Base-by-base conservation (phyloP, 1,284 basidiomycete genomes). In the Agroathelia rolfsii region DNA sequence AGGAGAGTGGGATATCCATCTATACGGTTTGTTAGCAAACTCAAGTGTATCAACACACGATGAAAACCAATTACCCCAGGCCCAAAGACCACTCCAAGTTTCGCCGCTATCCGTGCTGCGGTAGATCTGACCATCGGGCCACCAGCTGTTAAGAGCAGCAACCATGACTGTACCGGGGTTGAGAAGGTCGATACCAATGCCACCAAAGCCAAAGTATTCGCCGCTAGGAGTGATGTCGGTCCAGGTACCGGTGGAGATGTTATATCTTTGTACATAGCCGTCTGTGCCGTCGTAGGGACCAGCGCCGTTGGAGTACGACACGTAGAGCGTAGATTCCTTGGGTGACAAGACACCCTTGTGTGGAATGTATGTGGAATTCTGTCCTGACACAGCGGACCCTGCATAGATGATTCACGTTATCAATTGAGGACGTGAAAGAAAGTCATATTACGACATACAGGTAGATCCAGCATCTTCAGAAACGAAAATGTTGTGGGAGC, bases 51-150 rank as follows among this genome's bases (percentile, higher is more conserved):
- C n/a, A n/a, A n/a, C n/a, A n/a, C n/a, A n/a, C n/a, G n/a, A n/a
- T n/a, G n/a, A n/a, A n/a, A n/a, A n/a, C n/a, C n/a, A n/a, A n/a
- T n/a, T n/a, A 12, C 43, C 49, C 69, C 68, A 75, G 6, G 53
- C 53, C 73, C 74, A 79, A 12, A 77, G 52, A 1, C 61, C 52
- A n/a, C 64, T 61, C 72, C 72, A 75, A 1, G 64, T 66, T 18
- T 58, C 44, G 28, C 72, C 71, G 29, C 69, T 56, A 45, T 78
- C 56, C 3, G 58, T 70, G 5, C 69, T 72, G 9, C 75, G 66
- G 59, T 65, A 77, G 15, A 76, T 76, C 42, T 76, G 72, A n/a
- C 73, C 75, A 45, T 79, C 74, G 3, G 73, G 73, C 62, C 58
- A 56, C 55, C 51, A 60, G 11, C 48, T 45, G 46, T 62, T 61